Percentiles rank a stretch among this genome's conserved stretches.
phyloP scores from a whole-genome alignment of 73 alveolate genomes.

The Durusdinium trenchii region DNA sequence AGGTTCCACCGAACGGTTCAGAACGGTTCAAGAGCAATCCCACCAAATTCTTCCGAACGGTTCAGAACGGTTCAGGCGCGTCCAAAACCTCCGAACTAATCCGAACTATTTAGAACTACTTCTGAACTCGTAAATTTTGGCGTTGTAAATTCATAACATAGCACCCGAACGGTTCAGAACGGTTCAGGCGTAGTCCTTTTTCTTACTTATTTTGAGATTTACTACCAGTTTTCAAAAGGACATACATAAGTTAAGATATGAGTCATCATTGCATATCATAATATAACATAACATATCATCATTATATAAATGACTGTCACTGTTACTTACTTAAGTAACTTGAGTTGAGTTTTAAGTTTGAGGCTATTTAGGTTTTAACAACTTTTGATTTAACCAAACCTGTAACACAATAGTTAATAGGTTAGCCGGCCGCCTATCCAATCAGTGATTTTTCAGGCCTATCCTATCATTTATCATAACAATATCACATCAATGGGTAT shows the following conservation, averaged over 20 bases:
- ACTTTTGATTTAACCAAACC: too few relatives aligned
- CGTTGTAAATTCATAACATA: too few relatives aligned
- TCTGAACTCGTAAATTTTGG: too few relatives aligned
- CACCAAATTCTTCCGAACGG: background rate
- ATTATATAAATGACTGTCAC: too few relatives aligned
- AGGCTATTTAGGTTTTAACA: too few relatives aligned
- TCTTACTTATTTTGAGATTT: too few relatives aligned
- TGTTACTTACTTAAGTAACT: too few relatives aligned
- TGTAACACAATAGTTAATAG: too few relatives aligned
- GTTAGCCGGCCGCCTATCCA: too few relatives aligned
- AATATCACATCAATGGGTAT: too few relatives aligned
- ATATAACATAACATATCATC: background rate
- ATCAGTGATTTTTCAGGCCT: too few relatives aligned
- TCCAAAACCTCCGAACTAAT: background rate
- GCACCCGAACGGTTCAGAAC: background rate
- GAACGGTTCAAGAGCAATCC: background rate
- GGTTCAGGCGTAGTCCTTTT: background rate
- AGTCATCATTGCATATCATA: background rate
- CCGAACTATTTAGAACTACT: background rate
- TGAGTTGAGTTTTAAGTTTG: background rate
- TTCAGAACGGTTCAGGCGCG: background rate
- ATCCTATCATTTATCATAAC: too few relatives aligned
- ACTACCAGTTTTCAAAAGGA: background rate
- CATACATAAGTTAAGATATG: background rate
- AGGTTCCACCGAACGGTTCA: background rate